phyloP scores from a whole-genome alignment of 192 early-diverging fungal species.

The Linderina pennispora region DNA sequence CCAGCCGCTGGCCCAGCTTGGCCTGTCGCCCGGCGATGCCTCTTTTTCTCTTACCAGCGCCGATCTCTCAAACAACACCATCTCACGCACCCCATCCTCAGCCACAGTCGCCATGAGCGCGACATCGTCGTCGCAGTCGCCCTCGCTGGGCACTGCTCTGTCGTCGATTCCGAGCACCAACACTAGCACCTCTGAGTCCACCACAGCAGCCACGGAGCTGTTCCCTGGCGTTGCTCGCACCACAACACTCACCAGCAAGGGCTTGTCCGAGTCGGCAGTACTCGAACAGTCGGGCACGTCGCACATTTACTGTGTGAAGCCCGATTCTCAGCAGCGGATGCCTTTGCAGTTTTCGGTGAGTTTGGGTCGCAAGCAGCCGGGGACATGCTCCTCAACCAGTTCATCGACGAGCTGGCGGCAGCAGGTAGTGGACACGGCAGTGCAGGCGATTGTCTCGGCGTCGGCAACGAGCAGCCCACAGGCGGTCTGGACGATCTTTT shows the following conservation, averaged over 20 bases:
- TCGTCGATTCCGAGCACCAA: slow-evolving; percentile 13
- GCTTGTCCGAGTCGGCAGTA: slow-evolving; percentile 52
- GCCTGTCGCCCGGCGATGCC: slow-evolving; percentile 8
- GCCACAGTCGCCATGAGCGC: slow-evolving; percentile 2
- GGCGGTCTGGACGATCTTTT: slow-evolving; percentile 41
- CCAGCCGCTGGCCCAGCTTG: slow-evolving; percentile 8
- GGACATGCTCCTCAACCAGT: slow-evolving; percentile 40
- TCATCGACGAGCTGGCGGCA: slow-evolving; percentile 47
- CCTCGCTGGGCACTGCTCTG: neutral
- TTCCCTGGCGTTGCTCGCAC: slow-evolving; percentile 29
- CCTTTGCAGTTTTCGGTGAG: slow-evolving; percentile 45
- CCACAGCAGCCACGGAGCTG: slow-evolving; percentile 20
- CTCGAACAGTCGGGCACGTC: slow-evolving; percentile 45
- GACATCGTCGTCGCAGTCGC: slow-evolving; percentile 11
- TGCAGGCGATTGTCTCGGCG: slow-evolving; percentile 28
- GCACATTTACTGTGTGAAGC: slow-evolving; percentile 31
- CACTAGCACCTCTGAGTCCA: slow-evolving; percentile 13
- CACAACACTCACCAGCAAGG: slow-evolving; percentile 41
- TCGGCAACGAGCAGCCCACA: slow-evolving; percentile 40
- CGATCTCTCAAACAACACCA: slow-evolving; percentile 13
- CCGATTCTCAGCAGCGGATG: slow-evolving; percentile 51
- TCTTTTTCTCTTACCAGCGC: slow-evolving; percentile 22
- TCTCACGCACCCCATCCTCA: slow-evolving; percentile 3
- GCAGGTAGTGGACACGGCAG: slow-evolving; percentile 36
- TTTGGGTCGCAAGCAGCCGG: slow-evolving; percentile 36